phyloP scores from a whole-genome alignment of 805 yeast genomes.

The Zygotorulaspora florentina region DNA sequence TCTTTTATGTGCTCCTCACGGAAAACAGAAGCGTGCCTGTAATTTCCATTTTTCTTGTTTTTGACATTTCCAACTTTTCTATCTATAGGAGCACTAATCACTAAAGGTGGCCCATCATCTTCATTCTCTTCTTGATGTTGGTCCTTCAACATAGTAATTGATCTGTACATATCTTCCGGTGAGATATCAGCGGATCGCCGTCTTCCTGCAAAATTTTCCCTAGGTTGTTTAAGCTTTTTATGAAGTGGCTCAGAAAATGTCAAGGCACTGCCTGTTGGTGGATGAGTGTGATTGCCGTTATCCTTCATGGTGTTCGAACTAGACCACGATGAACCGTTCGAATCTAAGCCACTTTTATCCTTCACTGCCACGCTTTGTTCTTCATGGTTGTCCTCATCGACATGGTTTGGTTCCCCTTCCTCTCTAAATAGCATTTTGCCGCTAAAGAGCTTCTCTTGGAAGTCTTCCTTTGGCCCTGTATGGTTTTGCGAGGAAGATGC shows the following conservation, averaged over 20 bases:
- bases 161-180: conserved; percentile 80
- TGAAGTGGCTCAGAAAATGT: conserved; percentile 11
- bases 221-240: conserved; percentile 5
- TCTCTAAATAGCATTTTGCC: conserved; percentile 35
- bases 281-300: not conserved
- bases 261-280: conserved; percentile 9
- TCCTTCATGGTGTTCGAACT: conserved; percentile 14
- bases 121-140: conserved; percentile 40
- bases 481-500: conserved; percentile 4
- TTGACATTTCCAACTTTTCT: conserved; percentile 3
- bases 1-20: not conserved
- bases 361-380: conserved; percentile 12
- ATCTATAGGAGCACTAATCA: conserved; percentile 62
- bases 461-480: conserved; percentile 18
- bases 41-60: conserved; percentile 3
- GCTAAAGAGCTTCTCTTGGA: conserved; percentile 35
- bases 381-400: conserved; percentile 16
- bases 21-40: conserved; percentile 8
- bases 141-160: conserved; percentile 74
- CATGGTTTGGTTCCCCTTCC: conserved; percentile 18
- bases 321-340: conserved; percentile 11
- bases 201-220: conserved; percentile 34
- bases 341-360: conserved; percentile 4
- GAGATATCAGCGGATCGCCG: conserved; percentile 48
- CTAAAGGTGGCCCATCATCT: conserved; percentile 73